phyloP scores from a whole-genome alignment of 257 asterid species.

The Nicotiana benthamiana region DNA sequence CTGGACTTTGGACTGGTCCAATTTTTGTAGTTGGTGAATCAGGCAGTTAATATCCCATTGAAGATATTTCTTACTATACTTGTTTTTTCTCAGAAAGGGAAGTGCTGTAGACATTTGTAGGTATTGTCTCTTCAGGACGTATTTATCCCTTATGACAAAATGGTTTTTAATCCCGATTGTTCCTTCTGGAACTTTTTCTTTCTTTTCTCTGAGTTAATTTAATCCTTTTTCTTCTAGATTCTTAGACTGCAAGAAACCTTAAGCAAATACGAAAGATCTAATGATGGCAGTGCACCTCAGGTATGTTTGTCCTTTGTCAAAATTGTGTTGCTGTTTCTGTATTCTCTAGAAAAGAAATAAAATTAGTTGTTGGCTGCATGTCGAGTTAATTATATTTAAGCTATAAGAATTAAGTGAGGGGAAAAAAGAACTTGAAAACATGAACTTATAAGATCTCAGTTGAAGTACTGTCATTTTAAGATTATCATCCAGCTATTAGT shows the following conservation, averaged over 20 bases:
- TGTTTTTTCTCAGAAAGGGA: neutral
- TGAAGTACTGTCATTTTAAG: neutral
- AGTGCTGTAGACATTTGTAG: neutral
- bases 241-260: slow-evolving; percentile 86
- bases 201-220: neutral
- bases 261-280: slow-evolving; percentile 82
- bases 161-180: slow-evolving; percentile 15
- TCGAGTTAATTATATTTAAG: neutral
- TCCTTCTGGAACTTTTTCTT: neutral
- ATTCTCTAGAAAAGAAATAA: neutral
- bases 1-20: neutral
- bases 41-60: neutral
- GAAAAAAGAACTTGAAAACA: neutral
- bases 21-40: neutral
- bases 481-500: neutral
- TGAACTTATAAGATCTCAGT: neutral
- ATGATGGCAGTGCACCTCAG: slow-evolving; percentile 92
- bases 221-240: slow-evolving; percentile 43
- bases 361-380: neutral
- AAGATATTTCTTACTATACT: neutral
- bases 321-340: neutral
- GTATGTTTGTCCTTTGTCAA: slow-evolving; percentile 26
- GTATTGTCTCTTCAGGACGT: neutral
- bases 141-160: neutral
- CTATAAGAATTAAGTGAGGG: neutral